phyloP scores from a whole-genome alignment of 345 rosid species.

The Alliaria petiolata region DNA sequence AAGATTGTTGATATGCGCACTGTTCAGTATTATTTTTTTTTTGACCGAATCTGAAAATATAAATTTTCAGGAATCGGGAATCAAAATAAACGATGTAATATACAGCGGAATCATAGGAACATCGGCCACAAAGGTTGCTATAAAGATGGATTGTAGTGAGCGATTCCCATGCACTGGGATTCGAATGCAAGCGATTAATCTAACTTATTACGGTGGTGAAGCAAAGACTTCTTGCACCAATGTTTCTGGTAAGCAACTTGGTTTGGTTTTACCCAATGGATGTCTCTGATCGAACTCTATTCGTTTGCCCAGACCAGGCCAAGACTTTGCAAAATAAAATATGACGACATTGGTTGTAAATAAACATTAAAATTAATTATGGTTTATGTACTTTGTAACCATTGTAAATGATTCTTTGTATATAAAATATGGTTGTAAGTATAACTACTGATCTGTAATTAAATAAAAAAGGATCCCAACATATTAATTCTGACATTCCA shows the following conservation, averaged over 20 bases:
- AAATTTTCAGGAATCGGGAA: constrained; percentile 23
- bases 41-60: neutral
- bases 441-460: no score
- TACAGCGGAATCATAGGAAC: constrained; percentile 30
- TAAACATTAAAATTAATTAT: neutral
- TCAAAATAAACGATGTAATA: constrained; percentile 32
- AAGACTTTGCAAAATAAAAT: neutral
- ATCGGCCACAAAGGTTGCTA: constrained; percentile 31
- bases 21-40: no score
- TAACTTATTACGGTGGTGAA: constrained; percentile 13
- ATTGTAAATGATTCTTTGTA: constrained; percentile 5
- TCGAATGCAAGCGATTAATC: constrained; percentile 27
- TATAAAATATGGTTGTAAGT: neutral
- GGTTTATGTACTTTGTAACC: neutral
- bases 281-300: constrained; percentile 16
- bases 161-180: constrained; percentile 26
- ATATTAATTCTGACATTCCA: no score
- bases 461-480: no score
- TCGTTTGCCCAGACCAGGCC: neutral
- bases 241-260: constrained; percentile 25
- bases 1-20: no score
- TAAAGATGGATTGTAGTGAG: constrained; percentile 33
- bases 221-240: constrained; percentile 25
- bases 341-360: neutral
- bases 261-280: constrained; percentile 28